These are phyloP conservation scores for Trypanosoma conorhini DNA, from an alignment of 208 protist species.

Conservation along the genomic window DNA sequence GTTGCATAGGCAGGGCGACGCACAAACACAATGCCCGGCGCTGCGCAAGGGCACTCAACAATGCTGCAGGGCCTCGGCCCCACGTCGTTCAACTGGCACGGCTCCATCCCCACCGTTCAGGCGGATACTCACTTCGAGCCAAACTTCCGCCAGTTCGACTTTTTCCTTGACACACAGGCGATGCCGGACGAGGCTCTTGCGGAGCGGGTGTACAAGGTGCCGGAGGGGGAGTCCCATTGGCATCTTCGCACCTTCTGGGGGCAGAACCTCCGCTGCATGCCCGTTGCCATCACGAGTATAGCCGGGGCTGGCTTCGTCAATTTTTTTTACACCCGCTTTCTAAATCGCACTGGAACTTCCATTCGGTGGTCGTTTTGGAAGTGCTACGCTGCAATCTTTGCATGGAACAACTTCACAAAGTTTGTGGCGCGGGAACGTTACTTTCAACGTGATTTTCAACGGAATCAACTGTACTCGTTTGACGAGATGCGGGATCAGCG, in stretches of 20 bases:
- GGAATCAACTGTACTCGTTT: constrained; percentile 84
- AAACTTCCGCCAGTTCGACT: constrained; percentile 90
- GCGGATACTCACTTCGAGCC: constrained; percentile 77
- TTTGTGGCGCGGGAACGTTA: constrained; percentile 83
- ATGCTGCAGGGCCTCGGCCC: constrained; percentile 40
- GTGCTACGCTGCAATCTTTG: constrained; percentile 66
- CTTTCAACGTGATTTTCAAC: constrained; percentile 87
- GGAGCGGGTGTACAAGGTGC: constrained; percentile 74
- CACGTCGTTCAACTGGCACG: constrained; percentile 79
- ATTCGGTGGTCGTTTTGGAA: constrained; percentile 83
- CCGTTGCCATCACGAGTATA: constrained; percentile 70
- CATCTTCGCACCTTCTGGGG: constrained; percentile 58
- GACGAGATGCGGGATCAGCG: constrained; percentile 84
- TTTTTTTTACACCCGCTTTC: constrained; percentile 76
- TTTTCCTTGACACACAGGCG: constrained; percentile 76
- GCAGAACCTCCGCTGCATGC: constrained; percentile 75
- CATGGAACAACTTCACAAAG: constrained; percentile 86
- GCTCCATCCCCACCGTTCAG: constrained; percentile 67
- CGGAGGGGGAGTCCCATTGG: constrained; percentile 77
- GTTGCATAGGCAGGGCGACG: constrained; percentile 1
- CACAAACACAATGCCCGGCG: constrained; percentile 38
- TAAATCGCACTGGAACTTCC: constrained; percentile 67
- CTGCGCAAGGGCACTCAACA: constrained; percentile 39
- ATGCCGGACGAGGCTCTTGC: constrained; percentile 61
- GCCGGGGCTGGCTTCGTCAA: constrained; percentile 73